Evolutionary conservation across 2,329 filamentous ascomycete species (phyloP).

Genomic region (Tympanopsis confertula): DNA sequence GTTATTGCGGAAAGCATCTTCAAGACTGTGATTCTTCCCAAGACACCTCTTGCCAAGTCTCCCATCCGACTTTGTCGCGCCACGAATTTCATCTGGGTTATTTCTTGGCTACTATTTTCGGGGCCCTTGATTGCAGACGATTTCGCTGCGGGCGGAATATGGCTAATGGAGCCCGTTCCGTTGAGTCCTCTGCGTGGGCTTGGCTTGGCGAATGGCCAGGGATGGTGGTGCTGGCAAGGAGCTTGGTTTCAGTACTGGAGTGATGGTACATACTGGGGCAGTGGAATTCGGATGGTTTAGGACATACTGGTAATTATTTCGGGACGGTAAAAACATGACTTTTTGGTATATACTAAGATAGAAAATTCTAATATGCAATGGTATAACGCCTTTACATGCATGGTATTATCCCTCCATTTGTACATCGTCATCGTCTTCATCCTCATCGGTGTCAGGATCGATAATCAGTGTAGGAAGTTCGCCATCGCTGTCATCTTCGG

Average conservation of each 20-base stretch:
- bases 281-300: constrained; percentile 16
- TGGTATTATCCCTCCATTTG: neutral
- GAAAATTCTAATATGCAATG: neutral
- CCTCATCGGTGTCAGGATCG: constrained; percentile 29
- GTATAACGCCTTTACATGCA: neutral
- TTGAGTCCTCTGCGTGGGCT: constrained; percentile 41
- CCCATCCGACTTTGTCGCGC: neutral
- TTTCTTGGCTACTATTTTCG: constrained; percentile 38
- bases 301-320: neutral
- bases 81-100: constrained; percentile 3
- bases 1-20: constrained; percentile 29
- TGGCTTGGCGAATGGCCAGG: constrained; percentile 33
- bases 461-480: constrained; percentile 29
- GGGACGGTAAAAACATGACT: too few relatives aligned
- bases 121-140: constrained; percentile 42
- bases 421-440: constrained; percentile 22
- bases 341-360: neutral
- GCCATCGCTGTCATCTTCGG: constrained; percentile 25
- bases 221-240: constrained; percentile 37
- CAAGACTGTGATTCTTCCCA: neutral
- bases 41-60: neutral
- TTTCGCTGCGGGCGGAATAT: constrained; percentile 43
- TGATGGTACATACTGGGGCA: constrained; percentile 38
- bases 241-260: constrained; percentile 29
- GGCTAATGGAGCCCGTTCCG: constrained; percentile 51